Conservation (phyloP, 2,329 filamentous ascomycete species). For the Cytospora schulzeri region DNA sequence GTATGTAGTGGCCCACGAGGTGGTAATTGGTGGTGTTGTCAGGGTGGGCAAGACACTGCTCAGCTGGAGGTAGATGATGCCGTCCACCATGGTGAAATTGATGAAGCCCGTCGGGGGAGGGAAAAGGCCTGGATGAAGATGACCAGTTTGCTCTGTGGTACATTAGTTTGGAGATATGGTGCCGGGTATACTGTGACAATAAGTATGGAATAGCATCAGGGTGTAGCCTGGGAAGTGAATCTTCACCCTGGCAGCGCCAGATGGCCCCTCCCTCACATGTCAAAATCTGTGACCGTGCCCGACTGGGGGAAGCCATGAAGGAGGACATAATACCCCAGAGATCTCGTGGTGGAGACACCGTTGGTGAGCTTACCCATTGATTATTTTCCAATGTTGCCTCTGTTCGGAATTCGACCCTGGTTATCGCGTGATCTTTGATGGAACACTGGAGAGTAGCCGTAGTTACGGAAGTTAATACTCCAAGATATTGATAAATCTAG, state of each 20-base stretch:
- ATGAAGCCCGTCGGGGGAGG: constrained; percentile 44
- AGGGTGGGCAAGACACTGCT: constrained; percentile 37
- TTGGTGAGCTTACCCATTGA: not conserved
- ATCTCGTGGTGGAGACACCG: not conserved
- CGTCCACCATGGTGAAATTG: constrained; percentile 44
- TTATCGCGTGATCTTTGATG: too few species aligned
- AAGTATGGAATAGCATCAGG: too few species aligned
- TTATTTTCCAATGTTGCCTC: not conserved
- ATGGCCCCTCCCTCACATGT: constrained; percentile 39
- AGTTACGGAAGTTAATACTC: too few species aligned
- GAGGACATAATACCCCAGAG: constrained; percentile 41
- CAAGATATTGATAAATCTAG: too few species aligned
- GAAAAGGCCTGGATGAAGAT: constrained; percentile 38
- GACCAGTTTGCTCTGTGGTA: constrained; percentile 43
- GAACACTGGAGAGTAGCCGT: too few species aligned
- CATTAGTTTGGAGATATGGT: constrained; percentile 46
- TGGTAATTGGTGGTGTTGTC: constrained; percentile 42
- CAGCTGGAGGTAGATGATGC: constrained; percentile 40
- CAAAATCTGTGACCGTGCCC: constrained; percentile 48
- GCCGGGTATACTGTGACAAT: constrained; percentile 31
- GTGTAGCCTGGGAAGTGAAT: accelerated
- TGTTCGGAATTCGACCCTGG: not conserved
- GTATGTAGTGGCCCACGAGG: constrained; percentile 50
- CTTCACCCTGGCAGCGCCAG: constrained; percentile 39
- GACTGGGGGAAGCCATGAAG: constrained; percentile 52